Evolutionary conservation across 2,329 filamentous ascomycete genomes (phyloP).

Genomic region (Aureobasidium namibiae): DNA sequence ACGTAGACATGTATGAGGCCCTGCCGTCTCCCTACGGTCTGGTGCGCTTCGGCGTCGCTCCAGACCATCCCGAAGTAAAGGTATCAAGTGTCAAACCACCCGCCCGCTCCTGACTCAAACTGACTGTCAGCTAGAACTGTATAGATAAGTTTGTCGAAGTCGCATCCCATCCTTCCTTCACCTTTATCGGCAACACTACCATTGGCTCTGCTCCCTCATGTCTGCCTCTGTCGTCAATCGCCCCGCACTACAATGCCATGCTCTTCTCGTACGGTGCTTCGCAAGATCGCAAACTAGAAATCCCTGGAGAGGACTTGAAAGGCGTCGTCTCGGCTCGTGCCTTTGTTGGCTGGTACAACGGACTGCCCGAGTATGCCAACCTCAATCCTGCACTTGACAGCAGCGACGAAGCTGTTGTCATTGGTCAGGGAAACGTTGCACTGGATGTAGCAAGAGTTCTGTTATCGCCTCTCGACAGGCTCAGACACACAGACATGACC

Average conservation of each 20-base stretch:
- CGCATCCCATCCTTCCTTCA: slow-evolving; percentile 72
- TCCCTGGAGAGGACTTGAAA: slow-evolving; percentile 69
- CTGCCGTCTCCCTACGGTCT: slow-evolving; percentile 88
- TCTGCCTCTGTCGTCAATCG: slow-evolving; percentile 60
- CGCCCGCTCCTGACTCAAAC: not conserved
- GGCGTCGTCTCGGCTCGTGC: slow-evolving; percentile 82
- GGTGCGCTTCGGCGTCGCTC: slow-evolving; percentile 91
- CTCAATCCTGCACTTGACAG: slow-evolving; percentile 64
- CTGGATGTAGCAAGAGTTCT: slow-evolving; percentile 87
- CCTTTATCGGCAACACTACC: slow-evolving; percentile 82
- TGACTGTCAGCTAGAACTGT: slow-evolving; percentile 59
- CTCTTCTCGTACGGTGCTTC: slow-evolving; percentile 90
- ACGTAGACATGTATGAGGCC: slow-evolving; percentile 93
- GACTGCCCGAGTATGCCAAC: slow-evolving; percentile 69
- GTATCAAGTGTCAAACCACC: slow-evolving; percentile 37
- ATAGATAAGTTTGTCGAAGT: slow-evolving; percentile 90
- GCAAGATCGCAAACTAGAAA: slow-evolving; percentile 67
- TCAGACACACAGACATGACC: slow-evolving; percentile 81
- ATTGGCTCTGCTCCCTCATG: slow-evolving; percentile 50
- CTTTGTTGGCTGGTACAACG: slow-evolving; percentile 98
- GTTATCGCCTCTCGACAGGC: slow-evolving; percentile 62
- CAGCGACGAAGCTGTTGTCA: slow-evolving; percentile 75
- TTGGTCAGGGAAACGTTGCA: slow-evolving; percentile 95
- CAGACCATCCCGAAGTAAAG: slow-evolving; percentile 97
- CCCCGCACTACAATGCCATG: slow-evolving; percentile 82